Percentiles rank a stretch among this genome's conserved stretches.
Conservation (phyloP, 2,329 filamentous ascomycete species). For the Aspergillus novofumigatus region DNA sequence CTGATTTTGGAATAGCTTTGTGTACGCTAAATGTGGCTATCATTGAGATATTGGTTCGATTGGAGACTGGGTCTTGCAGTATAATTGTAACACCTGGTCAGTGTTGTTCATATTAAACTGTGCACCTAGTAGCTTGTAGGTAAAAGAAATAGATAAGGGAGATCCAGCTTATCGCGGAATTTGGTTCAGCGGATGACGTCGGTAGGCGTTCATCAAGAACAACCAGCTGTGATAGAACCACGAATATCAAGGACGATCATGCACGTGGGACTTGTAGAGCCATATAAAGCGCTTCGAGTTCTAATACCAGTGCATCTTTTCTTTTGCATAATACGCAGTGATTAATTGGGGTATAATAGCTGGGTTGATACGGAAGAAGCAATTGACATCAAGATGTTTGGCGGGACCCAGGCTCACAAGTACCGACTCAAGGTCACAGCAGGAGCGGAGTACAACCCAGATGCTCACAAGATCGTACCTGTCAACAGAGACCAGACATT, state of each 20-base stretch:
- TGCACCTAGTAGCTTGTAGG: too few species aligned
- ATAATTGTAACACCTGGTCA: too few species aligned
- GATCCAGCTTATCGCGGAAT: not conserved
- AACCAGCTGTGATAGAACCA: not conserved
- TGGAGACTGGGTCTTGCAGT: too few species aligned
- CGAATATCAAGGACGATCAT: not conserved
- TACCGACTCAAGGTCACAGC: constrained; percentile 81
- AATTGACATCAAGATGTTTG: not conserved
- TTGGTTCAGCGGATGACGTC: constrained; percentile 10
- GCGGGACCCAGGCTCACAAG: constrained; percentile 7
- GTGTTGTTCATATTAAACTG: too few species aligned
- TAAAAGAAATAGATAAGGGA: not conserved
- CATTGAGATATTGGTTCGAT: not conserved
- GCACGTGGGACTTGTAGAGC: not conserved
- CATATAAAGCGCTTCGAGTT: not conserved
- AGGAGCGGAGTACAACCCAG: constrained; percentile 68
- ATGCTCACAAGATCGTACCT: constrained; percentile 67
- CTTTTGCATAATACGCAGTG: not conserved
- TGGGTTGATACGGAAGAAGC: not conserved
- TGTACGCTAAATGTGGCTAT: too few species aligned
- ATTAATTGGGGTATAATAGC: not conserved
- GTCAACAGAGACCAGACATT: constrained; percentile 68
- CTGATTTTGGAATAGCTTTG: too few species aligned
- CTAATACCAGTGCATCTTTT: not conserved
- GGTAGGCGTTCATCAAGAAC: constrained; percentile 5